Conservation (phyloP, 169 alveolate genomes). For the Plasmodium vivax region DNA sequence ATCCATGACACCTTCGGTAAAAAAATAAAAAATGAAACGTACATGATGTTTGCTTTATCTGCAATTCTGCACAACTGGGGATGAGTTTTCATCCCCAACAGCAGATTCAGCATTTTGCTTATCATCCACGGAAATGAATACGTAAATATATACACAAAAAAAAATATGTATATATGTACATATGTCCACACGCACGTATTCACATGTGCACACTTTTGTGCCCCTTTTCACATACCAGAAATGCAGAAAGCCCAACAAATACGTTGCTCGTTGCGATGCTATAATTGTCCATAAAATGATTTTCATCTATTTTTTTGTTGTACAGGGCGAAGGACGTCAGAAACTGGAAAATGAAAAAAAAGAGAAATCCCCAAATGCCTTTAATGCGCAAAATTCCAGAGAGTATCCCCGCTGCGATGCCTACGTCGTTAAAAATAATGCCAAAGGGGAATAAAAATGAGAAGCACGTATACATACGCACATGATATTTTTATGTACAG, state of each 20-base stretch:
- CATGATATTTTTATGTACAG: not conserved
- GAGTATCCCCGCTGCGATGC: slow-evolving; percentile 64
- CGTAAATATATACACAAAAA: not conserved
- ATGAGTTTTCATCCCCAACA: not conserved
- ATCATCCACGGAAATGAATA: not conserved
- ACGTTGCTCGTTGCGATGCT: slow-evolving; percentile 67
- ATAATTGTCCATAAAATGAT: slow-evolving; percentile 62
- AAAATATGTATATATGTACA: not conserved
- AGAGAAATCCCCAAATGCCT: slow-evolving; percentile 59
- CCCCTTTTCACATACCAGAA: slow-evolving; percentile 40
- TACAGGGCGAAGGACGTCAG: slow-evolving; percentile 30
- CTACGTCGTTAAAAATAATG: slow-evolving; percentile 19
- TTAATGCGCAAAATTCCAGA: slow-evolving; percentile 41
- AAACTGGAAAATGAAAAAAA: slow-evolving; percentile 66
- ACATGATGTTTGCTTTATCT: not conserved
- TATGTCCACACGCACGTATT: not conserved
- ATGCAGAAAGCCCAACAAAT: slow-evolving; percentile 59
- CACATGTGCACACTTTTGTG: not conserved
- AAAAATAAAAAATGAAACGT: slow-evolving; percentile 22
- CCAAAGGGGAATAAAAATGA: not conserved
- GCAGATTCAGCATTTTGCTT: not conserved
- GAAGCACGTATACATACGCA: not conserved
- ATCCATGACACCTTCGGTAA: slow-evolving; percentile 70
- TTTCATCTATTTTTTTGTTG: slow-evolving; percentile 73
- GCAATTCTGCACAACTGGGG: not conserved